A percentile compares a stretch with the other conserved stretches of the same genome.
phyloP scores from a whole-genome alignment of 2,329 filamentous ascomycete species.

The Rugonectria rugulosa region DNA sequence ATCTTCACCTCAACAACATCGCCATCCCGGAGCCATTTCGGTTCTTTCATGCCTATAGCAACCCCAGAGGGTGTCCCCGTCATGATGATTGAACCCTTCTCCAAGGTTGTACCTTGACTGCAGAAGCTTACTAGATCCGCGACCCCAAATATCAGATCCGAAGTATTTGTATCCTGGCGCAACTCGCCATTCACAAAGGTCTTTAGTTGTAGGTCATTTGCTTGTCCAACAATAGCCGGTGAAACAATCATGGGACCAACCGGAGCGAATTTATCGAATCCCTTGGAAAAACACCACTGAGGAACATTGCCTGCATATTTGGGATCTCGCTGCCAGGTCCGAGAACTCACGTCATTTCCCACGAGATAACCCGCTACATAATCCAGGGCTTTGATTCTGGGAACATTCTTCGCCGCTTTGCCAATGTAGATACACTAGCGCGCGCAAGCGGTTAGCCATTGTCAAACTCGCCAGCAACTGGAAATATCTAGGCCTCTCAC shows the following conservation, averaged over 20 bases:
- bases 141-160: conserved; percentile 59
- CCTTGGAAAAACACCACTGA: conserved; percentile 66
- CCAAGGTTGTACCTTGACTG: conserved; percentile 58
- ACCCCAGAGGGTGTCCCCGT: conserved; percentile 58
- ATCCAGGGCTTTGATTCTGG: conserved; percentile 50
- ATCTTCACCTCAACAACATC: conserved; percentile 55
- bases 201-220: conserved; percentile 39
- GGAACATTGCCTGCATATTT: conserved; percentile 46
- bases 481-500: conserved; percentile 29
- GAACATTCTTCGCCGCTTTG: conserved; percentile 61
- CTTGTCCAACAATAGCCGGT: conserved; percentile 40
- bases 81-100: conserved; percentile 58
- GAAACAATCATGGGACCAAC: conserved; percentile 57
- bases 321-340: conserved; percentile 62
- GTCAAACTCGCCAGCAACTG: accelerated
- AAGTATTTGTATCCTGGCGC: conserved; percentile 56
- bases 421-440: conserved; percentile 63
- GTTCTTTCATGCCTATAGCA: conserved; percentile 53
- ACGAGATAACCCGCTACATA: conserved; percentile 56
- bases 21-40: conserved; percentile 50
- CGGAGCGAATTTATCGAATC: conserved; percentile 62
- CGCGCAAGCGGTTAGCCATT: background rate
- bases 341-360: conserved; percentile 62
- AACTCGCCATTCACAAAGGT: conserved; percentile 59
- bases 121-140: conserved; percentile 56